These are phyloP conservation scores for Atkinsonella hypoxylon DNA, from an alignment of 2,329 filamentous ascomycete genomes.

Conservation along the genomic window DNA sequence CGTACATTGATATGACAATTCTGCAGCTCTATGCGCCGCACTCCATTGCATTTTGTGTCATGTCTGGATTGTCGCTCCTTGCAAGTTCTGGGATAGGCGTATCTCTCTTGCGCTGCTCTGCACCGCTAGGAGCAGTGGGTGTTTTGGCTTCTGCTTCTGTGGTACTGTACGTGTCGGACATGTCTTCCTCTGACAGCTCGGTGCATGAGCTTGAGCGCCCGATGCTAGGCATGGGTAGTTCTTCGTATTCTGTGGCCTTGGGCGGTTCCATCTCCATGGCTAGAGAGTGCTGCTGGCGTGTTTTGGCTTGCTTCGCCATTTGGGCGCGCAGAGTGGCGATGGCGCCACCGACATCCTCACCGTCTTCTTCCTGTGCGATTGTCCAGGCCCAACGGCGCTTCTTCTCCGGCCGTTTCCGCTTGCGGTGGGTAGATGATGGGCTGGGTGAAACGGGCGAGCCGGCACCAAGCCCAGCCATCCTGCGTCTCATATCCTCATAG, in stretches of 20 bases:
- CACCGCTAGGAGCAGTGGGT: conserved; percentile 19
- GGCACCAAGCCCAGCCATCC: conserved; percentile 37
- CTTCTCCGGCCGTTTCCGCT: conserved; percentile 44
- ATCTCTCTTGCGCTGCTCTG: conserved; percentile 9
- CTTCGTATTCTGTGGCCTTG: conserved; percentile 11
- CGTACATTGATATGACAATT: not conserved
- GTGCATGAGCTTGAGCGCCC: conserved; percentile 23
- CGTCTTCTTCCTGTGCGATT: conserved; percentile 41
- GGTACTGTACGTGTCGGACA: conserved; percentile 35
- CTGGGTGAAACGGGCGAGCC: conserved; percentile 28
- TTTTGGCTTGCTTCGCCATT: conserved; percentile 5
- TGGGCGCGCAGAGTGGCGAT: conserved; percentile 27
- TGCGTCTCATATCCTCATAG: conserved; percentile 49
- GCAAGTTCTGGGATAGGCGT: conserved; percentile 15
- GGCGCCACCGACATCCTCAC: conserved; percentile 30
- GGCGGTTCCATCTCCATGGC: not conserved
- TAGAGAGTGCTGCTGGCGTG: not conserved
- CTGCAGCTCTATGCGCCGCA: not conserved
- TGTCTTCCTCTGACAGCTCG: conserved; percentile 30
- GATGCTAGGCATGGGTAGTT: conserved; percentile 29
- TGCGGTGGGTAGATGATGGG: conserved; percentile 33
- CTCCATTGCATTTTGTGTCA: not conserved
- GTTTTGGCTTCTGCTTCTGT: conserved; percentile 26
- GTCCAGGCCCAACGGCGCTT: conserved; percentile 56
- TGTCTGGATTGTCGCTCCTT: conserved; percentile 1